Evolutionary conservation across 2,329 filamentous ascomycete genomes (phyloP).

Genomic region (Colletotrichum lini): DNA sequence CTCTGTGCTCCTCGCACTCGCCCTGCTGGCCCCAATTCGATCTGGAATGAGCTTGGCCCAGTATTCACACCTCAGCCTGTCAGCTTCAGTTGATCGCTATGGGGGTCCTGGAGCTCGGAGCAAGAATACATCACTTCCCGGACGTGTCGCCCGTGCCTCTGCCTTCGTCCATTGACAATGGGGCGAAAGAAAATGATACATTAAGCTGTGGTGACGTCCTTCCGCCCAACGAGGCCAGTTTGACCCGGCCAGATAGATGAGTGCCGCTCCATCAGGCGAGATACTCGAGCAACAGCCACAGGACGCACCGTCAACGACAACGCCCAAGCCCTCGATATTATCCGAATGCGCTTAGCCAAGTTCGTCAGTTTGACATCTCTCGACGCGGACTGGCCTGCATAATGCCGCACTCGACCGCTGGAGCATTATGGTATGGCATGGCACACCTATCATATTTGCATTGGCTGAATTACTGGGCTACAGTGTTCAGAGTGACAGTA

Average conservation of each 20-base stretch:
- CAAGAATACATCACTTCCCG: background rate
- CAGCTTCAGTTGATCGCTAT: background rate
- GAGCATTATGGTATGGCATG: background rate
- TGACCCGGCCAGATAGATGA: constrained; percentile 8
- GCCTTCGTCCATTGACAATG: constrained; percentile 5
- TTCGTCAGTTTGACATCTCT: constrained; percentile 6
- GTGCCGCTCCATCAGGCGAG: constrained; percentile 8
- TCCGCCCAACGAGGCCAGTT: constrained; percentile 6
- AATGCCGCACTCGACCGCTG: background rate
- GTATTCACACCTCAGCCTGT: constrained; percentile 4
- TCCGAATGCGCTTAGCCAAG: constrained; percentile 19
- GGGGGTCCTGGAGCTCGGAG: background rate
- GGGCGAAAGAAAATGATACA: background rate
- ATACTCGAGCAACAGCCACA: constrained; percentile 2
- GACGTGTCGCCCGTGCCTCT: constrained; percentile 8
- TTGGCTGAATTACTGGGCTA: background rate
- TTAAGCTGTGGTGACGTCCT: constrained; percentile 16
- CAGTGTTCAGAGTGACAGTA: background rate
- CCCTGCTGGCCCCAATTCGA: constrained; percentile 4
- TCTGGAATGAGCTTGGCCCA: constrained; percentile 4
- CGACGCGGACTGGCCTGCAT: constrained; percentile 5
- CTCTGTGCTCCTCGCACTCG: constrained; percentile 22
- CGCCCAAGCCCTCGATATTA: constrained; percentile 1
- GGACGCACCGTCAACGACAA: constrained; percentile 4
- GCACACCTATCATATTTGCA: background rate